Conservation (phyloP, 1,139 yeast species). For the Kodamaea plutei region DNA sequence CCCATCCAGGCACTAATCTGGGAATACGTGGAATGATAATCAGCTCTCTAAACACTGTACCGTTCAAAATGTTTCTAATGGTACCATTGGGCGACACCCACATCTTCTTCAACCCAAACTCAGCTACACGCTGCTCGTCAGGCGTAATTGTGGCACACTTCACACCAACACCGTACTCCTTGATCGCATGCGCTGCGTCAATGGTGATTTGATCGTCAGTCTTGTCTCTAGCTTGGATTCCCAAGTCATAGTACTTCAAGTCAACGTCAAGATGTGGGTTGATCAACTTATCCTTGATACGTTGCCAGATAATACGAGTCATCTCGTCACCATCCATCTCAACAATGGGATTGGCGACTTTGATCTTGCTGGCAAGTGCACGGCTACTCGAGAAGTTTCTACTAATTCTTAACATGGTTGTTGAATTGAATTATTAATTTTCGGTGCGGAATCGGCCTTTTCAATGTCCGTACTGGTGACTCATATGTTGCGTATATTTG, state of each 20-base stretch:
- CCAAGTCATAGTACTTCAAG: conserved; percentile 86
- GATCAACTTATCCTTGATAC: conserved; percentile 77
- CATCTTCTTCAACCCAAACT: conserved; percentile 87
- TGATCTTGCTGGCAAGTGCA: conserved; percentile 49
- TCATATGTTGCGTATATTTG: no score
- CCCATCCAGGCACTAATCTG: conserved; percentile 89
- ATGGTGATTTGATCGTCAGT: conserved; percentile 85
- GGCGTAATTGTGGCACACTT: conserved; percentile 99
- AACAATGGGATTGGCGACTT: conserved; percentile 84
- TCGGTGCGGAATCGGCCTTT: no score
- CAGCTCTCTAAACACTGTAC: conserved; percentile 96
- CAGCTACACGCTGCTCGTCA: conserved; percentile 91
- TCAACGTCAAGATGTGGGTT: conserved; percentile 83
- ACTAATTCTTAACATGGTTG: conserved; percentile 6
- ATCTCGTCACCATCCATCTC: conserved; percentile 97
- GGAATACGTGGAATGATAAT: conserved; percentile 89
- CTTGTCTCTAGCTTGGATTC: conserved; percentile 78
- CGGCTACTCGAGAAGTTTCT: conserved; percentile 19
- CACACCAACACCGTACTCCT: conserved; percentile 85
- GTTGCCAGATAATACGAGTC: conserved; percentile 90
- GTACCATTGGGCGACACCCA: conserved; percentile 98
- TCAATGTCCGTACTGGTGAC: no score
- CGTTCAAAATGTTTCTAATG: conserved; percentile 88
- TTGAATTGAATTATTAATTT: not conserved
- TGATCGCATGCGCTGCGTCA: conserved; percentile 88